These are phyloP conservation scores for Salix udensis DNA, from an alignment of 345 rosid genomes.

Conservation along the genomic window DNA sequence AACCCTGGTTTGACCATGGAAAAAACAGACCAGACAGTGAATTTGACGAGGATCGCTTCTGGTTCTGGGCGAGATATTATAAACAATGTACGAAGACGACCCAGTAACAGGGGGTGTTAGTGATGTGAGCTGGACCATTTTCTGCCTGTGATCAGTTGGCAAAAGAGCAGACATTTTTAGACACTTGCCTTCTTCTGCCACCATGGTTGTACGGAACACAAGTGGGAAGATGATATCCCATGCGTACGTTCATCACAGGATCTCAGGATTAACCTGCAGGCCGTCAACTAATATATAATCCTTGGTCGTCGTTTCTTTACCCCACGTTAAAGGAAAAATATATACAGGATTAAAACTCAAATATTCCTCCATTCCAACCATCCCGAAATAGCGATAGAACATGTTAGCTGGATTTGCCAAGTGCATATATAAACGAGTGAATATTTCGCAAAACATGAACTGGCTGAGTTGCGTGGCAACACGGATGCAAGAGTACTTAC, in stretches of 20 bases:
- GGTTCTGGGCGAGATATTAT: not conserved
- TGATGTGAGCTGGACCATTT: slow-evolving; percentile 32
- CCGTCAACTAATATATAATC: no score
- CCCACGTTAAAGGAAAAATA: no score
- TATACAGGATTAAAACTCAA: not conserved
- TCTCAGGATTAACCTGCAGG: no score
- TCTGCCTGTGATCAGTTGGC: slow-evolving; percentile 29
- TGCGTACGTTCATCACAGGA: no score
- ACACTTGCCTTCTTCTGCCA: not conserved
- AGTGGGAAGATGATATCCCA: not conserved
- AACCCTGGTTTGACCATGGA: not conserved
- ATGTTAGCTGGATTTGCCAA: not conserved
- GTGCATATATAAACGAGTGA: no score
- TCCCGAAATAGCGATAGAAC: not conserved
- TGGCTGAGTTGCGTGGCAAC: no score
- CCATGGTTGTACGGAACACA: not conserved
- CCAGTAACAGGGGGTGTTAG: slow-evolving; percentile 5
- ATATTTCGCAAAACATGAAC: no score
- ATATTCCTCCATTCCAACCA: no score
- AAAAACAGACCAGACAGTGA: not conserved
- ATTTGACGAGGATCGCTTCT: not conserved
- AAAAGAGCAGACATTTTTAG: not conserved
- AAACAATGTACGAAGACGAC: not conserved
- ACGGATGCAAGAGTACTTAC: no score
- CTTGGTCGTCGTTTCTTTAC: not conserved